phyloP scores from a whole-genome alignment of 2,329 filamentous ascomycete genomes.

The Curvularia eragrostidis region DNA sequence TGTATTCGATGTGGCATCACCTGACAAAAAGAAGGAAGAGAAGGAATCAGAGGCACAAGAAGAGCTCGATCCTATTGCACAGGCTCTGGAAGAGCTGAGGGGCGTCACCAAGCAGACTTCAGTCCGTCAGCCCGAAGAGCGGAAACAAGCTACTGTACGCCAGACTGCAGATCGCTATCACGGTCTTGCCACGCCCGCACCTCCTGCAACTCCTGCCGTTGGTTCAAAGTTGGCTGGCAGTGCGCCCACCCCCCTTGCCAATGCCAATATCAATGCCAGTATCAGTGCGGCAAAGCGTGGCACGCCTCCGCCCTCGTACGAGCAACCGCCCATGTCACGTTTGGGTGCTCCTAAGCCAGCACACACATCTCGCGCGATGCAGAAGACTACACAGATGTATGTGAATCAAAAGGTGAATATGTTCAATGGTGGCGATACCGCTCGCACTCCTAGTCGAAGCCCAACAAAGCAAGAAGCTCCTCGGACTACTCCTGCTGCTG shows the following conservation, averaged over 20 bases:
- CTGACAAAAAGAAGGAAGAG: conserved; percentile 63
- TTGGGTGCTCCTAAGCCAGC: conserved; percentile 90
- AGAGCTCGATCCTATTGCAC: conserved; percentile 85
- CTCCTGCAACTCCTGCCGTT: conserved; percentile 49
- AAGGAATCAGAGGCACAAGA: conserved; percentile 58
- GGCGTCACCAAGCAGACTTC: conserved; percentile 82
- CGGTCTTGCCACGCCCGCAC: conserved; percentile 83
- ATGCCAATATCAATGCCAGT: conserved; percentile 42
- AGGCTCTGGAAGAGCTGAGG: conserved; percentile 91
- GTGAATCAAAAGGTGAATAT: conserved; percentile 81
- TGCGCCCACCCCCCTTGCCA: conserved; percentile 55
- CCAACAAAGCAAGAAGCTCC: conserved; percentile 53
- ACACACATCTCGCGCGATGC: conserved; percentile 93
- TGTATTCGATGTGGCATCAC: conserved; percentile 88
- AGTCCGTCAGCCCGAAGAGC: conserved; percentile 76
- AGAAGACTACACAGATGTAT: conserved; percentile 90
- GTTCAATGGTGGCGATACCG: conserved; percentile 61
- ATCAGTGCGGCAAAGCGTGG: conserved; percentile 68
- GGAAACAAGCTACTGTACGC: conserved; percentile 78
- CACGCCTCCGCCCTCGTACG: conserved; percentile 88
- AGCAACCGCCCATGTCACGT: conserved; percentile 71
- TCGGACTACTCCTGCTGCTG: conserved; percentile 49
- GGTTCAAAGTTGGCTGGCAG: conserved; percentile 51
- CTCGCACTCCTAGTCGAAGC: conserved; percentile 66
- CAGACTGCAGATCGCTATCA: conserved; percentile 96